Base-by-base conservation (phyloP, 164 flowering plant species). In the Euptelea pleiosperma region DNA sequence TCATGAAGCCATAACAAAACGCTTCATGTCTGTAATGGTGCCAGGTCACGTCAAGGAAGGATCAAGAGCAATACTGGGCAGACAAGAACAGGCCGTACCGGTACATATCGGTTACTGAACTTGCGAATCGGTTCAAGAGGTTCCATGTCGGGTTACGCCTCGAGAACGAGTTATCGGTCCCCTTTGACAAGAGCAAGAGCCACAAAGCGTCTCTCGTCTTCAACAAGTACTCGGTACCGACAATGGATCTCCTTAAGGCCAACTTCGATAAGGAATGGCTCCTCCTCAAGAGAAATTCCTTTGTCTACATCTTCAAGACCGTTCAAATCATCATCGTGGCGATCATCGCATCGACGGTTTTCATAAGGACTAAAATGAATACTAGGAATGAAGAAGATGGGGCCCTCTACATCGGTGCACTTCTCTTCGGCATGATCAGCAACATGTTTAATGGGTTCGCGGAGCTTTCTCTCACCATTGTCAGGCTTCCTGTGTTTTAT, bases 401-500 rank as follows among this genome's bases (percentile, higher is more conserved):
- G 0, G 73, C 78, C 0, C 18, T 81, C 2, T 90, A 70, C 58
- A 51, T 93, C 21, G 94, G 98, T 21, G 96, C 94, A 8, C 77
- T 94, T 7, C 19, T 87, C 6, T 91, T 82, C 53, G 52, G 75
- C 18, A 62, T 91, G 76, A 67, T 89, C 58, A 71, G 60, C 7
- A 91, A 88, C 75, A 85, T 86, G 83, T 94, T 94, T 73, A 94
- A 91, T 64, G 96, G 99, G 1, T 89, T 91, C 31, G 63, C 99
- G 1, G 99, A 94, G 78, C 81, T 89, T 2, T 28, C 99, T 3
- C 44, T 85, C 18, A 80, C 82, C 19, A 84, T 94, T 34, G 21
- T 26, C 6, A 81, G 99, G 66, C 96, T 94, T 66, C 99, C 99
- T 3, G 96, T 94, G 25, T 85, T 94, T 58, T 89, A 87, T 74